A percentile compares a stretch with the other conserved stretches of the same genome.
Evolutionary conservation across 345 rosid species (phyloP).

Genomic region (Sonneratia alba): DNA sequence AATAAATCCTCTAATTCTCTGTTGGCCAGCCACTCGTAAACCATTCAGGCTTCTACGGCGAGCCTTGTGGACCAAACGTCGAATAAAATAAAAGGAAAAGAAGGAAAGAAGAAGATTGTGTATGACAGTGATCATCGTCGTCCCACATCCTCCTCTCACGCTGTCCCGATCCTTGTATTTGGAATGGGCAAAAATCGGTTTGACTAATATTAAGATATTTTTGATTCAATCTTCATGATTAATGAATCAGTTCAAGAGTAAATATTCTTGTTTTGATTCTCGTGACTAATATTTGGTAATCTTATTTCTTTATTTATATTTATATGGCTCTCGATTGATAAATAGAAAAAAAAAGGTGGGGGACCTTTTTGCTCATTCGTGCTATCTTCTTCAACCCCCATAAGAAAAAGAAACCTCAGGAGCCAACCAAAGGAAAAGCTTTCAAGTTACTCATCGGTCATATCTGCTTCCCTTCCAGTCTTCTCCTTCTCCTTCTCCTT

Average conservation of each 20-base stretch:
- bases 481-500: neutral
- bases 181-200: neutral
- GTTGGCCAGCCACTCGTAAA: neutral
- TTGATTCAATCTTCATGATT: too few relatives aligned
- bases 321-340: too few relatives aligned
- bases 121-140: neutral
- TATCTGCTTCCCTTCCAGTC: neutral
- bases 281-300: too few relatives aligned
- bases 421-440: neutral
- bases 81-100: neutral
- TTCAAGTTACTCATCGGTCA: neutral
- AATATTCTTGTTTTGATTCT: too few relatives aligned
- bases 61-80: neutral
- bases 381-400: too few relatives aligned
- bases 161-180: neutral
- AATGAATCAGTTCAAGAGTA: too few relatives aligned
- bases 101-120: neutral
- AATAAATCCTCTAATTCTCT: neutral
- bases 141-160: conserved; percentile 3
- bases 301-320: too few relatives aligned
- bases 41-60: neutral
- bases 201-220: too few relatives aligned
- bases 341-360: too few relatives aligned
- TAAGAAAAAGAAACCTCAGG: neutral
- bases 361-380: too few relatives aligned